Base-by-base conservation (phyloP, 2,329 filamentous ascomycete genomes). In the Scorias spongiosa region DNA sequence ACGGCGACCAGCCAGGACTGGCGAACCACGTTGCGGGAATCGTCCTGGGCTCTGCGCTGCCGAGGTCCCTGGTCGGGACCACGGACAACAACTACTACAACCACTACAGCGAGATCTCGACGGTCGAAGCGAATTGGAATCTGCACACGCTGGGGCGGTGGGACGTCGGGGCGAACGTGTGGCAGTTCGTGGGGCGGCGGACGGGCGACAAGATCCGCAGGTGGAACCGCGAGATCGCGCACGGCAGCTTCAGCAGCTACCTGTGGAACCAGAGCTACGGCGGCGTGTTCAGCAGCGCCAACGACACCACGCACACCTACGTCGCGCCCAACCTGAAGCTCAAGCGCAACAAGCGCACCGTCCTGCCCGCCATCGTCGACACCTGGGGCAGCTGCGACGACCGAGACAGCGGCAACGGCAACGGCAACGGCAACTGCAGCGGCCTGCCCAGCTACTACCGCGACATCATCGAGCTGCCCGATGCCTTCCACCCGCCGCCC, bases 1-100 rank as follows among this genome's bases (percentile, higher is more conserved):
- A 81, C 77, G 57, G 73, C 78, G 51, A 76, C 71, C 8, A 84
- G 84, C 61, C 58, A 64, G 7, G 66, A 2, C 63, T 67, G 15
- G 71, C 74, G 49, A 87, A 87, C 68, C 68, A 69, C 34, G 70
- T 88, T 39, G 70, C 83, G 42, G 74, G 67, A 46, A 69, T 88
- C 49, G 69, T 88, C 0, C 63, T 88, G 2, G 83, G 83, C n/a
- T 80, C 81, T 47, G 78, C 76, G 20, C 60, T 88, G 2, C 79
- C 80, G 12, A 43, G 66, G 5, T 40, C 71, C 11, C 69, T 81
- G 1, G 63, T 75, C 40, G 80, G 80, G 44, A 84, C 80, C 14
- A 74, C 66, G 1, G 83, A 88, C 60, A 54, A 64, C 53, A 73
- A 66, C 56, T 85, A 54, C 48, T 63, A 64, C 52, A 58, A 62